phyloP scores from a whole-genome alignment of 805 yeast species.

The Nakazawaea peltata region DNA sequence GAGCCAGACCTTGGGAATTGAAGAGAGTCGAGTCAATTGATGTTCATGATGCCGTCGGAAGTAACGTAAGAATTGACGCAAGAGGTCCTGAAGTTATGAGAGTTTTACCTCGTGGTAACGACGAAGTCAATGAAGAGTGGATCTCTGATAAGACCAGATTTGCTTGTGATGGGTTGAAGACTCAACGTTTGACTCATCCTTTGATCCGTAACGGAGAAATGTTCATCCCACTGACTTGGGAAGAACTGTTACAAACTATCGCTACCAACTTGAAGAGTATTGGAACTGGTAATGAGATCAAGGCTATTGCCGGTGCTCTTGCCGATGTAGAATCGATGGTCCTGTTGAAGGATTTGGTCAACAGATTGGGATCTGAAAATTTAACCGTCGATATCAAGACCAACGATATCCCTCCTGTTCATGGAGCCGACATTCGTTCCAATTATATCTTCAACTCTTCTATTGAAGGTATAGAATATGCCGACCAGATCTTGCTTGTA shows the following conservation, averaged over 20 bases:
- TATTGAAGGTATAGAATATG: slow-evolving; percentile 71
- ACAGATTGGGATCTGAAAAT: slow-evolving; percentile 75
- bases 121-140: slow-evolving; percentile 88
- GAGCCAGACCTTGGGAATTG: slow-evolving; percentile 90
- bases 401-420: slow-evolving; percentile 48
- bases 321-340: slow-evolving; percentile 79
- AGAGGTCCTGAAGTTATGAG: slow-evolving; percentile 86
- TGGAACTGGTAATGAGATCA: slow-evolving; percentile 55
- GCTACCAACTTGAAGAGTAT: slow-evolving; percentile 51
- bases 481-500: slow-evolving; percentile 71
- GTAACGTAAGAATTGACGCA: slow-evolving; percentile 77
- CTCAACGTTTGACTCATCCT: slow-evolving; percentile 80
- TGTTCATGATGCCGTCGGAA: slow-evolving; percentile 77
- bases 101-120: slow-evolving; percentile 78
- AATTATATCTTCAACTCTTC: slow-evolving; percentile 76
- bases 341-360: slow-evolving; percentile 71
- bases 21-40: slow-evolving; percentile 84
- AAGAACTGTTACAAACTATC: slow-evolving; percentile 68
- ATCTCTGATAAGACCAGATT: slow-evolving; percentile 81
- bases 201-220: slow-evolving; percentile 60
- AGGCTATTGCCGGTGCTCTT: slow-evolving; percentile 77
- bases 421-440: slow-evolving; percentile 69
- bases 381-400: slow-evolving; percentile 61
- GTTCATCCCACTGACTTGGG: slow-evolving; percentile 79
- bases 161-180: slow-evolving; percentile 78